Conservation (phyloP, 371 early-diverging fungal species). For the Apophysomyces elegans region DNA sequence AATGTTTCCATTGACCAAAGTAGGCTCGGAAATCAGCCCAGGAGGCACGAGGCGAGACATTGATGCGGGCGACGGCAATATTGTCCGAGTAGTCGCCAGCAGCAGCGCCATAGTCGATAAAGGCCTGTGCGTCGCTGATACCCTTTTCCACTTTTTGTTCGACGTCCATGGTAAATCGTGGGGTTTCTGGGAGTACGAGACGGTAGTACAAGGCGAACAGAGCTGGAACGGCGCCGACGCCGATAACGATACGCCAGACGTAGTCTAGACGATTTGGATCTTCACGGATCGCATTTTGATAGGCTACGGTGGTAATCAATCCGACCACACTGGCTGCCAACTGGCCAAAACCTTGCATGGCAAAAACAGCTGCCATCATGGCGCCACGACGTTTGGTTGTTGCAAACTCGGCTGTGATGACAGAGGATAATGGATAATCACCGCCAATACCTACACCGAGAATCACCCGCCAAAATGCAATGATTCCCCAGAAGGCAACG, state of each 20-base stretch:
- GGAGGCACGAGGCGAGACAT: conserved; percentile 42
- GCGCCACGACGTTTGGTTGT: conserved; percentile 76
- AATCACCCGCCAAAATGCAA: conserved; percentile 79
- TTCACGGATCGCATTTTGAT: conserved; percentile 54
- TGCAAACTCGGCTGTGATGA: conserved; percentile 87
- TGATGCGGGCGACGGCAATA: conserved; percentile 25
- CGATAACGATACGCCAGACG: conserved; percentile 81
- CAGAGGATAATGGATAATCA: conserved; percentile 77
- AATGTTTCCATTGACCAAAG: conserved; percentile 63
- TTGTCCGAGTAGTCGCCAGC: conserved; percentile 40
- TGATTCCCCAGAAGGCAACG: conserved; percentile 60
- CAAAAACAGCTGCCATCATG: conserved; percentile 87
- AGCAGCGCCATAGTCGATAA: conserved; percentile 37
- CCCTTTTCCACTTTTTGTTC: conserved; percentile 67
- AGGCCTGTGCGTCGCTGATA: conserved; percentile 53
- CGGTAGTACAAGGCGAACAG: conserved; percentile 68
- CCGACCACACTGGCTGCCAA: conserved; percentile 71
- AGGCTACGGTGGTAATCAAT: conserved; percentile 59
- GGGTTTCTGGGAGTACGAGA: conserved; percentile 86
- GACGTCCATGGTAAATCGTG: conserved; percentile 81
- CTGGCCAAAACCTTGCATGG: conserved; percentile 89
- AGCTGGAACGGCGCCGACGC: conserved; percentile 76
- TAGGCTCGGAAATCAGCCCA: conserved; percentile 61
- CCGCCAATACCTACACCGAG: conserved; percentile 86
- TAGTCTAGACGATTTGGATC: conserved; percentile 68